Conservation (phyloP, 2,329 filamentous ascomycete genomes). For the Ascochyta clinopodiicola region DNA sequence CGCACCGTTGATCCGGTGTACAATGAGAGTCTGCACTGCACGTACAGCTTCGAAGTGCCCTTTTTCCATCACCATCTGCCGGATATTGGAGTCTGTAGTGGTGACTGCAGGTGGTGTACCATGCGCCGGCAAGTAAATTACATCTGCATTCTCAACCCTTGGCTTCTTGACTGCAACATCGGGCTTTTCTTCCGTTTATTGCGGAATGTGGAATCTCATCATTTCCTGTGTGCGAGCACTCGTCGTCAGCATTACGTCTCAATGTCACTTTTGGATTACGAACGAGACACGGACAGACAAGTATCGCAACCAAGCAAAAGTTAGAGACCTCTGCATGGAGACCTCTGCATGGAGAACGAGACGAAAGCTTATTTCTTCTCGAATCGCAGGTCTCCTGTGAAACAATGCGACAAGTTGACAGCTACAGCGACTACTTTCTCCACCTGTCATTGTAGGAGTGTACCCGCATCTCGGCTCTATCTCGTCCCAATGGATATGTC, state of each 20-base stretch:
- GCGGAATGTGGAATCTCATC: constrained; percentile 29
- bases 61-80: neutral
- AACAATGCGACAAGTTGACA: too few relatives aligned
- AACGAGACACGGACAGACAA: too few relatives aligned
- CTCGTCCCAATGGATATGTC: constrained; percentile 12
- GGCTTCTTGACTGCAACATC: neutral
- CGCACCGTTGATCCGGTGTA: neutral
- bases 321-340: too few relatives aligned
- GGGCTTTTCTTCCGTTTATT: constrained; percentile 17
- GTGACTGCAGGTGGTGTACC: neutral
- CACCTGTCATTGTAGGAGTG: constrained; percentile 28
- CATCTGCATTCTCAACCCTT: neutral
- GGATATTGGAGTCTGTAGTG: neutral
- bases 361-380: neutral
- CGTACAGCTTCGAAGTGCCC: neutral
- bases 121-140: constrained; percentile 1
- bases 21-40: neutral
- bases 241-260: constrained; percentile 32
- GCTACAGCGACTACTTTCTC: constrained; percentile 37
- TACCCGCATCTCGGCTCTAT: neutral
- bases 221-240: constrained; percentile 29
- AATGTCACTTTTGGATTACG: constrained; percentile 22
- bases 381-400: too few relatives aligned
- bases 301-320: too few relatives aligned
- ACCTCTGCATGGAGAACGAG: constrained; percentile 7